Evolutionary conservation across 257 asterid species (phyloP), one percentile per base, ranked within the genome.

Genomic region (Parsonsia alboflavescens): DNA sequence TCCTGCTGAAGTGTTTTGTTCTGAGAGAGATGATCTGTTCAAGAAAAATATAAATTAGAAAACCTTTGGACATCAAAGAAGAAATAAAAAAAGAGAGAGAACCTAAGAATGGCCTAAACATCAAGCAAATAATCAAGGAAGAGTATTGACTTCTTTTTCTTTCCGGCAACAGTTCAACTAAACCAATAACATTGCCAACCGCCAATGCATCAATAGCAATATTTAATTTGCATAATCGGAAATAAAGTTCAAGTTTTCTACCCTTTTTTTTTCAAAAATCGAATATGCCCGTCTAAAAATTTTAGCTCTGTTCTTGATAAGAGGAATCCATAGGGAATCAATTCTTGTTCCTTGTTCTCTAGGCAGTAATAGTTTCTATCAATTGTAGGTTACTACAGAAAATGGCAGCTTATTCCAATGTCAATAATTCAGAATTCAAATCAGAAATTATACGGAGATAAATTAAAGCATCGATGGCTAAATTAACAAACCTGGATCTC

Each of bases 401-500:
- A 0, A 22, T 19, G 12, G 59, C 16, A 65, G 44, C 33, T 42
- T 42, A 42, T 33, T n/a, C n/a, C n/a, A n/a, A n/a, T n/a, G n/a
- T n/a, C n/a, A n/a, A n/a, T n/a, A 4, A 12, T 21, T 33, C 26
- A 9, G 16, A 56, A 13, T 52, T 24, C 42, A 54, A 48, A 26
- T 0, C 0, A 30, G 13, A 41, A 9, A 10, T 26, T 11, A 44
- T n/a, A n/a, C n/a, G n/a, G n/a, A n/a, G n/a, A n/a, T n/a, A n/a
- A n/a, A n/a, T n/a, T n/a, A n/a, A n/a, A n/a, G n/a, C n/a, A n/a
- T n/a, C n/a, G n/a, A 70, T 2, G 45, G 41, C 6, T 46, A 78
- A 52, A n/a, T 22, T 33, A 75, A 79, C 79, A 54, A 58, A 95
- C 99, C 98, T 95, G 80, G 98, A 91, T 89, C 98, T 86, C 80